A percentile compares a stretch with the other conserved stretches of the same genome.
These are phyloP conservation scores for Fragaria ananassa DNA, from an alignment of 306 rosid species.

Conservation along the genomic window DNA sequence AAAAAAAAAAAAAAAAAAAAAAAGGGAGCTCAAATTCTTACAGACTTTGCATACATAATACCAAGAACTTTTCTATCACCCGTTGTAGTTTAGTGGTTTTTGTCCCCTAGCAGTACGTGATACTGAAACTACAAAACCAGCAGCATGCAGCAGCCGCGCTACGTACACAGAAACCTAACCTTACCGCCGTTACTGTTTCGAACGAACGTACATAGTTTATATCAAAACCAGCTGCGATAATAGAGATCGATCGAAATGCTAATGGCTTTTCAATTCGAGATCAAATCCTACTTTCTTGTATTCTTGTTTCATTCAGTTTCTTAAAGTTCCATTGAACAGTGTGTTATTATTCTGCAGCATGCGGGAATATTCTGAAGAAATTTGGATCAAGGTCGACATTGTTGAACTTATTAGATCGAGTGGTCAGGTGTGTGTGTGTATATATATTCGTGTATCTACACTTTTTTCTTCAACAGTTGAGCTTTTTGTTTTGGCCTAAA, in stretches of 20 bases:
- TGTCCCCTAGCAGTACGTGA: no score
- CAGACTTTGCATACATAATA: background rate
- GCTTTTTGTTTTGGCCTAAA: background rate
- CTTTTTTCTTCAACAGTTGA: conserved; percentile 5
- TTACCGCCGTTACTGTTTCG: background rate
- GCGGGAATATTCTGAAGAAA: background rate
- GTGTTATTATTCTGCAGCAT: background rate
- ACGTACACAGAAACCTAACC: conserved; percentile 19
- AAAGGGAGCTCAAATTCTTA: background rate
- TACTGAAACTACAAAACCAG: conserved; percentile 24
- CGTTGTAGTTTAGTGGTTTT: no score
- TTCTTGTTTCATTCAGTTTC: conserved; percentile 1
- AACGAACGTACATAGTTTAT: background rate
- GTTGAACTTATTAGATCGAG: conserved; percentile 24
- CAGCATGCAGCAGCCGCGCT: conserved; percentile 18
- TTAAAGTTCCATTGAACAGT: background rate
- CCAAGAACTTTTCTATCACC: background rate
- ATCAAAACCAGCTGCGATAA: conserved; percentile 49
- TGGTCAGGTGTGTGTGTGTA: background rate
- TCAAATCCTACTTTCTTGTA: background rate
- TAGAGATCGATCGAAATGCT: background rate
- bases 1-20: no score
- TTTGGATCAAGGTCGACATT: conserved; percentile 1
- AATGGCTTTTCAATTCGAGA: background rate
- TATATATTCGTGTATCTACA: background rate